A percentile compares a stretch with the other conserved stretches of the same genome.
These are phyloP conservation scores for Leptographium lundbergii DNA, from an alignment of 2,329 filamentous ascomycete species.

Conservation along the genomic window DNA sequence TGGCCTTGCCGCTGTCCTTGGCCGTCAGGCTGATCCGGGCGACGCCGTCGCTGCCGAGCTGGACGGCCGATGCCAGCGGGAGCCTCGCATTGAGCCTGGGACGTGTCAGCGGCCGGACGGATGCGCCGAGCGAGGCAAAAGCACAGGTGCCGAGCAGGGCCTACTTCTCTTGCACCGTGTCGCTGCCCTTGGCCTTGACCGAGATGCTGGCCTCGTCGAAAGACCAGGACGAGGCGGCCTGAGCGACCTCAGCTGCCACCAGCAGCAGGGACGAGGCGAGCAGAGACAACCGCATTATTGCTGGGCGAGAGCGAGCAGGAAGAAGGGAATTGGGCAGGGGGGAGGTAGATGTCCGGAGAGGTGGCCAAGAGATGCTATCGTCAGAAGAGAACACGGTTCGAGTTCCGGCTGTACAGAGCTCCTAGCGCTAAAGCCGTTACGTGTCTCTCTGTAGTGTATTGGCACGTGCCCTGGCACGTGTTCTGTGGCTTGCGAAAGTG, in stretches of 20 bases:
- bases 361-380: neutral
- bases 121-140: too few relatives aligned
- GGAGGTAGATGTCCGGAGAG: neutral
- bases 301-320: neutral
- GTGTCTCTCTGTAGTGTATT: slow-evolving; percentile 10
- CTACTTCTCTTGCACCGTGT: slow-evolving; percentile 51
- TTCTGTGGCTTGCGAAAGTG: too few relatives aligned
- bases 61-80: slow-evolving; percentile 49
- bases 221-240: slow-evolving; percentile 51
- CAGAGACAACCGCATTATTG: slow-evolving; percentile 28
- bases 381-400: slow-evolving; percentile 9
- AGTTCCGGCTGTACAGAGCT: neutral
- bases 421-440: slow-evolving; percentile 9
- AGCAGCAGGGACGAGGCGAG: slow-evolving; percentile 29
- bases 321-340: neutral
- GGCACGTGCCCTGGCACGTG: slow-evolving; percentile 5
- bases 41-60: slow-evolving; percentile 54
- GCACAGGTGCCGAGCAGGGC: slow-evolving; percentile 16
- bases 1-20: slow-evolving; percentile 63
- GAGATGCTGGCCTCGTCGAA: slow-evolving; percentile 62
- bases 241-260: slow-evolving; percentile 35
- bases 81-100: slow-evolving; percentile 45
- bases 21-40: slow-evolving; percentile 75
- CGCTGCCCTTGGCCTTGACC: slow-evolving; percentile 50
- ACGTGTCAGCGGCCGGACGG: too few relatives aligned